These are phyloP conservation scores for Mediolabrus comicus DNA, from an alignment of 108 stramenopile species.

Conservation along the genomic window DNA sequence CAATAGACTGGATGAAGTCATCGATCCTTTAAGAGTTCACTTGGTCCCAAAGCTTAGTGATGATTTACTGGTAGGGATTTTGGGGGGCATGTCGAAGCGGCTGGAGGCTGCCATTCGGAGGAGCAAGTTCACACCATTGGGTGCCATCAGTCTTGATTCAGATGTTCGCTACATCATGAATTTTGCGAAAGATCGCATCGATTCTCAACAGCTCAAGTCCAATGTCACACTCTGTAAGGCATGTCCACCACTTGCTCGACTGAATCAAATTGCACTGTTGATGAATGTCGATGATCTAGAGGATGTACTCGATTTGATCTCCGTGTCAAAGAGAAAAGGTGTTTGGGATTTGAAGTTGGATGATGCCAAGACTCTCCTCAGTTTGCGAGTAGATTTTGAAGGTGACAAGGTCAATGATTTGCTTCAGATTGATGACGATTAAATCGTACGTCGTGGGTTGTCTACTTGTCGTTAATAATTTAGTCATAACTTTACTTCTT, in stretches of 20 bases:
- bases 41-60: slow-evolving; percentile 74
- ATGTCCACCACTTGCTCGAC: slow-evolving; percentile 70
- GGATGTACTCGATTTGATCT: slow-evolving; percentile 80
- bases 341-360: slow-evolving; percentile 85
- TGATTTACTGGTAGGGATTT: slow-evolving; percentile 58
- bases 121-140: slow-evolving; percentile 78
- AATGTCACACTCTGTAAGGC: slow-evolving; percentile 65
- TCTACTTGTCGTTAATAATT: too few relatives aligned
- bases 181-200: slow-evolving; percentile 69
- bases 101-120: slow-evolving; percentile 76
- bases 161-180: slow-evolving; percentile 78
- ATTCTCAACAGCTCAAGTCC: slow-evolving; percentile 55
- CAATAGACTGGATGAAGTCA: slow-evolving; percentile 64
- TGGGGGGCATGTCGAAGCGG: slow-evolving; percentile 71
- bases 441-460: too few relatives aligned
- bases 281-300: slow-evolving; percentile 86
- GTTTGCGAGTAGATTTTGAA: slow-evolving; percentile 78
- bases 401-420: slow-evolving; percentile 67
- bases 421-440: slow-evolving; percentile 46
- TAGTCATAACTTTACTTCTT: too few relatives aligned
- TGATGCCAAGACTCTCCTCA: slow-evolving; percentile 68
- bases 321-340: slow-evolving; percentile 75
- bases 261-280: slow-evolving; percentile 74
- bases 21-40: slow-evolving; percentile 64
- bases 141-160: slow-evolving; percentile 79